A percentile compares a stretch with the other conserved stretches of the same genome.
These are phyloP conservation scores for Penicillium chermesinum DNA, from an alignment of 495 filamentous ascomycete species.

Conservation along the genomic window DNA sequence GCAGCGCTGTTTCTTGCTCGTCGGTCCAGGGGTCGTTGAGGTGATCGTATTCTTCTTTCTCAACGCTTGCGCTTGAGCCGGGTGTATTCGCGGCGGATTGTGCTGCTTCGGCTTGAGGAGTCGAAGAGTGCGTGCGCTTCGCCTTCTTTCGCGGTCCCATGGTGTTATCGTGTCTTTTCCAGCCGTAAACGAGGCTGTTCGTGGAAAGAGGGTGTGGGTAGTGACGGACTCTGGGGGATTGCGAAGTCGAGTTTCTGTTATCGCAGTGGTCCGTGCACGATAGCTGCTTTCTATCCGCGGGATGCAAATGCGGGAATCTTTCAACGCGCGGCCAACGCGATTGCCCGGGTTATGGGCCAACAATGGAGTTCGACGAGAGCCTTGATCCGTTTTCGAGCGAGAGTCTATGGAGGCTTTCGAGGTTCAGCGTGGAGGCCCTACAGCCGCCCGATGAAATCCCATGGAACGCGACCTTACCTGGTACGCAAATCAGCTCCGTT, in stretches of 20 bases:
- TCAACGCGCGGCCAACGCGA: neutral
- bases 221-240: neutral
- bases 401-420: constrained; percentile 55
- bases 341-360: constrained; percentile 18
- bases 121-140: constrained; percentile 29
- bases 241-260: constrained; percentile 18
- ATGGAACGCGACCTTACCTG: constrained; percentile 32
- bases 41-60: constrained; percentile 36
- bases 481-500: constrained; percentile 20
- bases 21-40: constrained; percentile 84
- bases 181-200: neutral
- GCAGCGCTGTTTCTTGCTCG: constrained; percentile 84
- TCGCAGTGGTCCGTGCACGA: constrained; percentile 35
- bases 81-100: constrained; percentile 34
- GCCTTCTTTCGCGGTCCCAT: constrained; percentile 76
- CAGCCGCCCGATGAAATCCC: constrained; percentile 36
- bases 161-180: neutral
- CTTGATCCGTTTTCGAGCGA: constrained; percentile 68
- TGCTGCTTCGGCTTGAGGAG: constrained; percentile 36
- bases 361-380: constrained; percentile 44
- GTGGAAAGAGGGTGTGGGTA: neutral
- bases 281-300: constrained; percentile 15
- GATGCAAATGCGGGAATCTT: constrained; percentile 6
- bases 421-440: constrained; percentile 37
- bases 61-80: constrained; percentile 25